A percentile compares a stretch with the other conserved stretches of the same genome.
Evolutionary conservation across 2,329 filamentous ascomycete species (phyloP).

Genomic region (Phyllosticta capitalensis): DNA sequence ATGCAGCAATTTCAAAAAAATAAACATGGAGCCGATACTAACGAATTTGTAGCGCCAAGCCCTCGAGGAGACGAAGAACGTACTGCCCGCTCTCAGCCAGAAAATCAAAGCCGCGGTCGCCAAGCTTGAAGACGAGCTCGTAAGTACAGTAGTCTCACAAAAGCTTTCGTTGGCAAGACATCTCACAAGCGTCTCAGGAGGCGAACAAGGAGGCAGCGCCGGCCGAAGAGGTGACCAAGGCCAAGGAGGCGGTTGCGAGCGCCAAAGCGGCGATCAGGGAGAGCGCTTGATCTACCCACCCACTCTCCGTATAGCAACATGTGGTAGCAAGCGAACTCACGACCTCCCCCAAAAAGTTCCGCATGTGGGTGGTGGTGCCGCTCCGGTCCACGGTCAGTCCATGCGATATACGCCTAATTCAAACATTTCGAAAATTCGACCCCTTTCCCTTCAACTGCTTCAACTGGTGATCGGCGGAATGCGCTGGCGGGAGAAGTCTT

Average conservation of each 20-base stretch:
- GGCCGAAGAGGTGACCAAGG: constrained; percentile 37
- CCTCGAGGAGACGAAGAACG: constrained; percentile 75
- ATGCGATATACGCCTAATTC: too few relatives aligned
- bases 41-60: constrained; percentile 55
- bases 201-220: constrained; percentile 31
- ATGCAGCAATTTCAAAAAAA: not conserved
- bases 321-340: too few relatives aligned
- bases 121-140: constrained; percentile 68
- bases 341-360: too few relatives aligned
- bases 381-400: too few relatives aligned
- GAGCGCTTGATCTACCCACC: constrained; percentile 9
- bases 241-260: constrained; percentile 31
- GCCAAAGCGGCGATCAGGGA: constrained; percentile 34
- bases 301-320: too few relatives aligned
- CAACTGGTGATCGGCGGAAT: too few relatives aligned
- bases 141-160: constrained; percentile 26
- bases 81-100: constrained; percentile 62
- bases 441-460: too few relatives aligned
- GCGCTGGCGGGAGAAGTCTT: too few relatives aligned
- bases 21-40: not conserved
- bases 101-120: constrained; percentile 63
- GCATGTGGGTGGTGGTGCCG: too few relatives aligned
- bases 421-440: too few relatives aligned
- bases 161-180: not conserved
- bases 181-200: constrained; percentile 24